Conservation (phyloP, 768 basidiomycete genomes). For the Trametopsis cervina region DNA sequence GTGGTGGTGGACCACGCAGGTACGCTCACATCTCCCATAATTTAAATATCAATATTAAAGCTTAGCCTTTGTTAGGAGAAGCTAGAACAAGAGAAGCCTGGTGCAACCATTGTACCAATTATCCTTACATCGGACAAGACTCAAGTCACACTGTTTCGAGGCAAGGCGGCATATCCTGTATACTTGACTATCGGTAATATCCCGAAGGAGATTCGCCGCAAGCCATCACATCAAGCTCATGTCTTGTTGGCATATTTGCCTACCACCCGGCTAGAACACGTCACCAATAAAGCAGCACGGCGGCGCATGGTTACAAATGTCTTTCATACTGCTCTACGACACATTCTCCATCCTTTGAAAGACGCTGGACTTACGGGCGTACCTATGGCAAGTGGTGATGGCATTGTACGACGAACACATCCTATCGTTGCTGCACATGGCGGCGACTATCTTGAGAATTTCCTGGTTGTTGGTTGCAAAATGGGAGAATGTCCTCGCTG, state of each 20-base stretch:
- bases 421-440: conserved; percentile 18
- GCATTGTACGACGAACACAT: conserved; percentile 13
- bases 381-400: conserved; percentile 17
- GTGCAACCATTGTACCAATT: conserved; percentile 20
- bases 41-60: conserved; percentile 4
- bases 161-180: conserved; percentile 13
- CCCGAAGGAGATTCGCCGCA: conserved; percentile 19
- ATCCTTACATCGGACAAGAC: conserved; percentile 16
- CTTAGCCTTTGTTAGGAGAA: conserved; percentile 1
- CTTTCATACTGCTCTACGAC: conserved; percentile 18
- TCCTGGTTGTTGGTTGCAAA: conserved; percentile 16
- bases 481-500: conserved; percentile 18
- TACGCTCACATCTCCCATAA: conserved; percentile 8
- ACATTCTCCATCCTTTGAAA: conserved; percentile 11
- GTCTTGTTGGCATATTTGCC: conserved; percentile 24
- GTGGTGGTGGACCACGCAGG: conserved; percentile 46
- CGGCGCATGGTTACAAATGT: conserved; percentile 17
- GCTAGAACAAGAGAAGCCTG: conserved; percentile 14
- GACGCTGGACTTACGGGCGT: conserved; percentile 12
- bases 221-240: conserved; percentile 18
- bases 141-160: conserved; percentile 15
- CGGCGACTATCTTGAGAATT: conserved; percentile 23
- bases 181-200: conserved; percentile 25
- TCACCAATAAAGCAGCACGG: conserved; percentile 16
- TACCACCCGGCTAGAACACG: conserved; percentile 11